Base-by-base conservation (phyloP, 495 filamentous ascomycete genomes). In the Viridothelium virens region DNA sequence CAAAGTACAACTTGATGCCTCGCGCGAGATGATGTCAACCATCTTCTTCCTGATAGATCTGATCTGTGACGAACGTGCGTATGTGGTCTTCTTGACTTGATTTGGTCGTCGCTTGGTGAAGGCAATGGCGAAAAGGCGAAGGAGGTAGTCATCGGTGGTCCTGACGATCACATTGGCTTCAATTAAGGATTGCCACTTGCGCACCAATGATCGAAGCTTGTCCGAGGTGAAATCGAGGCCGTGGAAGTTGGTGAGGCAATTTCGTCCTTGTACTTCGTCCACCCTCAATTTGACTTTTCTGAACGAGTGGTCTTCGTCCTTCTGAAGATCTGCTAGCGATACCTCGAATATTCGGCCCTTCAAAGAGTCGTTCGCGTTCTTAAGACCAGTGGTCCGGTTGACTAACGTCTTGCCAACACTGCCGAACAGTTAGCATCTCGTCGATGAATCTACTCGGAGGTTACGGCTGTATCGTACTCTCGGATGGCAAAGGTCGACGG, bases 171-270 rank as follows among this genome's bases (percentile, higher is more conserved):
- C 86, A 77, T 98, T 98, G 83, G 94, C 94, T 86, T 98, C 94
- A 74, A 98, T 98, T 73, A 98, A 83, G 59, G 91, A 87, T 82
- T 98, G 94, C 94, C 94, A 98, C 82, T 98, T 98, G 81, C 94
- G 92, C 71, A 98, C 94, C 67, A 98, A 87, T 64, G 94, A 98
- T 74, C 94, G 89, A 71, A 98, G 86, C 86, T 97, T 97, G 87
- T 98, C 94, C 72, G 95, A 97, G 72, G 94, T 98, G 87, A 98
- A 97, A 83, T 98, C 94, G 77, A 98, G 86, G 72, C 94, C 94
- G 84, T 98, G 93, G 89, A 98, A 98, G 86, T 97, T 97, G 83
- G 94, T 98, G 73, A 98, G 84, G 81, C 94, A 98, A 87, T 96
- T 98, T 86, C 96, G 97, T 83, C 94, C 94, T 81, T 98, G 94